phyloP scores from a whole-genome alignment of 345 rosid species.

The Acer campestre region DNA sequence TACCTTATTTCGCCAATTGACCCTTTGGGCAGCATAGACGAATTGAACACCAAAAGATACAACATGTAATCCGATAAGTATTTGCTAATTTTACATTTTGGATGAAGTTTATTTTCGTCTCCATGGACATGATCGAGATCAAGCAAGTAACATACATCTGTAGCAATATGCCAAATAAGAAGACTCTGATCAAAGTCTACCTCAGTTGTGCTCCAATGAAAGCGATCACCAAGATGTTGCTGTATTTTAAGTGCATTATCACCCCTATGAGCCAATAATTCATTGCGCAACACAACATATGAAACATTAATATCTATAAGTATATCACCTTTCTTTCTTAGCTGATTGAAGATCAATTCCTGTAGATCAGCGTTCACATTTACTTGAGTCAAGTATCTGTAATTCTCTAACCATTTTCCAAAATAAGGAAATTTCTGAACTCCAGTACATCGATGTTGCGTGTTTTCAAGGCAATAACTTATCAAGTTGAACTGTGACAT shows the following conservation, averaged over 20 bases:
- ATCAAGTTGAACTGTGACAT: conserved; percentile 22
- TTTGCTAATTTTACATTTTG: background rate
- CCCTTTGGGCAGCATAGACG: conserved; percentile 20
- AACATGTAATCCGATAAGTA: conserved; percentile 25
- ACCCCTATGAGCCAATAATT: conserved; percentile 9
- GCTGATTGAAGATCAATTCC: conserved; percentile 5
- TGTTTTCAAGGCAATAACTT: background rate
- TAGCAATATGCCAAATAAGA: conserved; percentile 12
- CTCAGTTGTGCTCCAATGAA: background rate
- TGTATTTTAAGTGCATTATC: background rate
- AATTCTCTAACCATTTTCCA: background rate
- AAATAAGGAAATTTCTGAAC: background rate
- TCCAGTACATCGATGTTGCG: background rate
- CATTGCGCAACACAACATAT: background rate
- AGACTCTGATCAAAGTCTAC: conserved; percentile 14
- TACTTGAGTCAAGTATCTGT: background rate
- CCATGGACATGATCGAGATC: background rate
- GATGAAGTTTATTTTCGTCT: background rate
- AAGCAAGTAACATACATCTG: background rate
- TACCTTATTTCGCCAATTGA: background rate
- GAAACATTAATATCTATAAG: background rate
- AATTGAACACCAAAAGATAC: conserved; percentile 12
- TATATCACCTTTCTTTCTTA: background rate
- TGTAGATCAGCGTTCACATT: background rate
- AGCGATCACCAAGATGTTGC: background rate